Percentiles rank a stretch among this genome's conserved stretches.
phyloP scores from a whole-genome alignment of 768 basidiomycete genomes.

The Coprinopsis sp. region DNA sequence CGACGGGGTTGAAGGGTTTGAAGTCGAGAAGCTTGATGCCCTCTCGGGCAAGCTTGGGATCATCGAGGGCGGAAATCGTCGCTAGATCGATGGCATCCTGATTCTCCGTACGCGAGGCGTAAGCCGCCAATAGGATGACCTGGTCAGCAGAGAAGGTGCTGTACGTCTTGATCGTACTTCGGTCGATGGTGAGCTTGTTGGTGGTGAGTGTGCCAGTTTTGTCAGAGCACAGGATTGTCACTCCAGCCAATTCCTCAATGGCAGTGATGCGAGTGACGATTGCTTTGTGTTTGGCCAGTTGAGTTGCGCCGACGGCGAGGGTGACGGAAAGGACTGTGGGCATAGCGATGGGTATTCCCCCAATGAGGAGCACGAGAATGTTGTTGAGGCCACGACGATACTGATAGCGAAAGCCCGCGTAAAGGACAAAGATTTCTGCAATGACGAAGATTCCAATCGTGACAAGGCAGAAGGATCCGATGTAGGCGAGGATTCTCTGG shows the following conservation, averaged over 20 bases:
- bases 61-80: constrained; percentile 76
- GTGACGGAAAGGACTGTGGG: constrained; percentile 98
- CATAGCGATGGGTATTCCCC: constrained; percentile 99
- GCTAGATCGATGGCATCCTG: constrained; percentile 95
- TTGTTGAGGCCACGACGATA: constrained; percentile 96
- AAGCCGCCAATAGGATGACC: constrained; percentile 89
- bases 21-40: constrained; percentile 97
- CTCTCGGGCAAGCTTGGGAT: constrained; percentile 68
- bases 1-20: constrained; percentile 99
- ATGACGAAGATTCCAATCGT: constrained; percentile 95
- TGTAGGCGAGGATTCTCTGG: constrained; percentile 97
- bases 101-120: constrained; percentile 97
- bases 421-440: constrained; percentile 90
- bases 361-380: constrained; percentile 97
- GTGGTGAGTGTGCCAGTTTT: constrained; percentile 98
- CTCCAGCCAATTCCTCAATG: constrained; percentile 96
- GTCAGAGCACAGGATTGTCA: constrained; percentile 98
- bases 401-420: constrained; percentile 83
- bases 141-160: constrained; percentile 85
- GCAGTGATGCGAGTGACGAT: constrained; percentile 99
- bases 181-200: constrained; percentile 99
- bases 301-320: constrained; percentile 97
- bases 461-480: constrained; percentile 95
- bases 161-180: constrained; percentile 86
- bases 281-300: constrained; percentile 98